phyloP scores from a whole-genome alignment of 345 rosid genomes.

The Eucalyptus sp. region DNA sequence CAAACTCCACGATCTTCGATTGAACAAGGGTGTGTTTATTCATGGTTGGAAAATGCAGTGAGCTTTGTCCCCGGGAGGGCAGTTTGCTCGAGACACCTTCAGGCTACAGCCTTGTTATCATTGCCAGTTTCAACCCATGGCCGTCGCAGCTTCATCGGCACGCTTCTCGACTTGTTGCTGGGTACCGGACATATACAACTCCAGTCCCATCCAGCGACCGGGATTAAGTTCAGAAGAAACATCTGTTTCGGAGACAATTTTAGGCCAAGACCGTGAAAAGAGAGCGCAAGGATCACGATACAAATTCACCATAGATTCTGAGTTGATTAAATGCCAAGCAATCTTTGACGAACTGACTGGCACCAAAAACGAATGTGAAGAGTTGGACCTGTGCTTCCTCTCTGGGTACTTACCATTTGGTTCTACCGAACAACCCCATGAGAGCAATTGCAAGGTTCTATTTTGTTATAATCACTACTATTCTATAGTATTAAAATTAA shows the following conservation, averaged over 20 bases:
- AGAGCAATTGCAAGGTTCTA: background rate
- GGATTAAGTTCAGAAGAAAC: background rate
- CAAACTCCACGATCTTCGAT: background rate
- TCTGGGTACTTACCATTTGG: background rate
- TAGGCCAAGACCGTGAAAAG: background rate
- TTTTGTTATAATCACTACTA: background rate
- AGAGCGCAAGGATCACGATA: background rate
- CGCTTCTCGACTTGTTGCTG: accelerated
- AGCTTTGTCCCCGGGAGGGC: background rate
- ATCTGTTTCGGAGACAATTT: background rate
- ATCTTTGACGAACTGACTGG: background rate
- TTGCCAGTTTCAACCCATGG: background rate
- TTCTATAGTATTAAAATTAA: background rate
- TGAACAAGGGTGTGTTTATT: too few species aligned
- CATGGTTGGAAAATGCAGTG: background rate
- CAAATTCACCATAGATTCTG: background rate
- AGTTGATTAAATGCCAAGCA: background rate
- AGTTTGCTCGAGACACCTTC: background rate
- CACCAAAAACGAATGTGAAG: background rate
- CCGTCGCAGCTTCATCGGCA: accelerated
- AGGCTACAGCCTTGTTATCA: background rate
- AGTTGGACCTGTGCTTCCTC: background rate
- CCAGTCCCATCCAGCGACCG: background rate
- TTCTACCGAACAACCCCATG: background rate
- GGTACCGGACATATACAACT: background rate